These are phyloP conservation scores for Solanum neorickii DNA, from an alignment of 257 asterid genomes.

Conservation along the genomic window DNA sequence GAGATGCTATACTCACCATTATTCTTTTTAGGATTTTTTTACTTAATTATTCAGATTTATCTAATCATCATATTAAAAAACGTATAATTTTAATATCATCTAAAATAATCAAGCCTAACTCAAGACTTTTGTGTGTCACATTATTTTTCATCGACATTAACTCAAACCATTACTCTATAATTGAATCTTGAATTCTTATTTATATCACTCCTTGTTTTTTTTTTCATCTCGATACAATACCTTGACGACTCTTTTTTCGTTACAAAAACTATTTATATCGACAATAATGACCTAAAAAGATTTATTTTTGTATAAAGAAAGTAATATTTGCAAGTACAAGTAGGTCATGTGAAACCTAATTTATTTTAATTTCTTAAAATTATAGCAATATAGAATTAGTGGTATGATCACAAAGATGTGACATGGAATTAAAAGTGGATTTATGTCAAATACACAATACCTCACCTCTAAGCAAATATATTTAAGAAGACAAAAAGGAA, in stretches of 20 bases:
- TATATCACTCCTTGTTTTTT: no score
- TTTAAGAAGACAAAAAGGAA: not conserved
- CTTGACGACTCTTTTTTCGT: no score
- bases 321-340: not conserved
- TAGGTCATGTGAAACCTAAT: not conserved
- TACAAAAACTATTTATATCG: no score
- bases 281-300: no score
- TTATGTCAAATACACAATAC: not conserved
- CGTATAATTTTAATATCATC: not conserved
- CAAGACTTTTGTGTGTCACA: no score
- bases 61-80: not conserved
- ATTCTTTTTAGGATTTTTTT: not conserved
- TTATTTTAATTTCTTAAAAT: not conserved
- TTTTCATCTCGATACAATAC: no score
- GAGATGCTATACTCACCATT: not conserved
- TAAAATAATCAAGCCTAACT: no score
- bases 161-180: no score
- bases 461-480: not conserved
- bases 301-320: no score
- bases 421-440: not conserved
- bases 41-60: not conserved
- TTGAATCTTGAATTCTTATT: no score
- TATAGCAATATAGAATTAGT: not conserved
- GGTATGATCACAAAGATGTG: not conserved
- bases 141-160: no score